Evolutionary conservation across 768 basidiomycete genomes (phyloP).

Genomic region (Phanerochaete carnosa): DNA sequence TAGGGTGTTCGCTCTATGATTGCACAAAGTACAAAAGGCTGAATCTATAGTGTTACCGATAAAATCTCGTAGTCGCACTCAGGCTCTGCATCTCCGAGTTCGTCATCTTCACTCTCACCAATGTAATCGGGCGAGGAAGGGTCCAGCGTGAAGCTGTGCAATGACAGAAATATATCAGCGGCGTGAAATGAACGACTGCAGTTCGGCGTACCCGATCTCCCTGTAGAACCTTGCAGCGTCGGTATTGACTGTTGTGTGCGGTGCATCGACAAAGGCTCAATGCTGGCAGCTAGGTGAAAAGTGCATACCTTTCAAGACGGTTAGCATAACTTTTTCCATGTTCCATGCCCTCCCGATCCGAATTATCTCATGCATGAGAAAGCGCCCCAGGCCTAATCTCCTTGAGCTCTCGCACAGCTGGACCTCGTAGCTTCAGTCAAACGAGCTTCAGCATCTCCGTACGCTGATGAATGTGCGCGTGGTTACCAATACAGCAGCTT

Average conservation of each 20-base stretch:
- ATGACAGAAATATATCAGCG: not conserved
- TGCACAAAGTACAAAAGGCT: not conserved
- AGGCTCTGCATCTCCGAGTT: conserved; percentile 25
- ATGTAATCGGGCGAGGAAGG: conserved; percentile 46
- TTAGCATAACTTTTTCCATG: conserved; percentile 74
- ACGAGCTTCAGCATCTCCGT: not conserved
- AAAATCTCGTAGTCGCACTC: conserved; percentile 37
- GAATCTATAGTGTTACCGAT: conserved; percentile 19
- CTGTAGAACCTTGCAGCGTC: conserved; percentile 51
- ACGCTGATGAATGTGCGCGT: not conserved
- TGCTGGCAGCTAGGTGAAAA: not conserved
- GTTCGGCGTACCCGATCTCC: conserved; percentile 44
- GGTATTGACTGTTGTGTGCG: conserved; percentile 39
- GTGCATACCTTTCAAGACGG: conserved; percentile 65
- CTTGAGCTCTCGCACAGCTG: conserved; percentile 49
- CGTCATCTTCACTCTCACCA: conserved; percentile 25
- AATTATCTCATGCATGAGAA: conserved; percentile 46
- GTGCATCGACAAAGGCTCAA: not conserved
- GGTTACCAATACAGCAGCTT: conserved; percentile 68
- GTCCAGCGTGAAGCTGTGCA: conserved; percentile 51
- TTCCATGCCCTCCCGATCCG: conserved; percentile 46
- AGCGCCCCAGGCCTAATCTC: conserved; percentile 57
- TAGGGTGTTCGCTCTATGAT: too few relatives aligned
- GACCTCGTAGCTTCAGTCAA: conserved; percentile 63
- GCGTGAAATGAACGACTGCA: not conserved